A percentile compares a stretch with the other conserved stretches of the same genome.
Evolutionary conservation across 176 grass and related monocot genomes (phyloP).

Genomic region (Stipa capillata): DNA sequence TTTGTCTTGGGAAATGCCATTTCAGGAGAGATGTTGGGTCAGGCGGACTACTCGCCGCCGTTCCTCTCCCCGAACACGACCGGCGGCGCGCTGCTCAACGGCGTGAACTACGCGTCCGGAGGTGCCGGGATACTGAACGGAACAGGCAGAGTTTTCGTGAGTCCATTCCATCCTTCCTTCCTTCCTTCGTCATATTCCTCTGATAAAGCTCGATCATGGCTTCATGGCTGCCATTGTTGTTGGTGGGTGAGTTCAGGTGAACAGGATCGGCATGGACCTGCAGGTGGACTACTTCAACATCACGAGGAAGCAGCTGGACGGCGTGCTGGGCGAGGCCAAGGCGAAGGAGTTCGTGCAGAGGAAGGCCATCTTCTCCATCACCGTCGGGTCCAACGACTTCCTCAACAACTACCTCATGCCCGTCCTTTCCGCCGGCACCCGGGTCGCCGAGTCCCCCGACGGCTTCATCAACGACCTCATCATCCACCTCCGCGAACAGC

Average conservation of each 20-base stretch:
- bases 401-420: slow-evolving; percentile 97
- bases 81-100: slow-evolving; percentile 50
- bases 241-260: slow-evolving; percentile 46
- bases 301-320: slow-evolving; percentile 51
- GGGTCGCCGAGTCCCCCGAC: slow-evolving; percentile 56
- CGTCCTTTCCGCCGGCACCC: slow-evolving; percentile 45
- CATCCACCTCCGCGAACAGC: slow-evolving; percentile 56
- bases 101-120: slow-evolving; percentile 94
- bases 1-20: background rate
- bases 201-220: background rate
- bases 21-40: slow-evolving; percentile 80
- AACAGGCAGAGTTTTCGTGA: slow-evolving; percentile 66
- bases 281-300: slow-evolving; percentile 95
- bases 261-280: slow-evolving; percentile 83
- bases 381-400: slow-evolving; percentile 88
- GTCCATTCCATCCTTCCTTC: slow-evolving; percentile 4
- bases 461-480: slow-evolving; percentile 61
- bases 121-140: slow-evolving; percentile 82
- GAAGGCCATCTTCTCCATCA: slow-evolving; percentile 84
- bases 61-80: slow-evolving; percentile 71
- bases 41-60: slow-evolving; percentile 59
- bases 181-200: background rate
- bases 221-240: background rate
- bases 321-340: slow-evolving; percentile 38
- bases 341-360: slow-evolving; percentile 31